Percentiles rank a stretch among this genome's conserved stretches.
Evolutionary conservation across 2,329 filamentous ascomycete species (phyloP).

Genomic region (Penicillium sp.): DNA sequence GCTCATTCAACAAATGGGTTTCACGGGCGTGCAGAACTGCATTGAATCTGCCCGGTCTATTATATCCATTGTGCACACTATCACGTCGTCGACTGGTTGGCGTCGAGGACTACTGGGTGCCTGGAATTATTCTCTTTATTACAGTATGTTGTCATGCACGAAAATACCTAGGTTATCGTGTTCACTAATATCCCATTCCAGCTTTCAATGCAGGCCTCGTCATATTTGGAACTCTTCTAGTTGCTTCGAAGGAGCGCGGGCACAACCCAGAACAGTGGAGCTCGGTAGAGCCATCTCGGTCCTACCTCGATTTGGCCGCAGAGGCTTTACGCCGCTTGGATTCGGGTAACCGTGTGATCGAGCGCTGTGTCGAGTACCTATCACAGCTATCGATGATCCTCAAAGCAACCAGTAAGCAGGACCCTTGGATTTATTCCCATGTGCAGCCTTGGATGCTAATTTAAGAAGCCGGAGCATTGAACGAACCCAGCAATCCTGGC

Average conservation of each 20-base stretch:
- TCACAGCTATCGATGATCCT: constrained; percentile 17
- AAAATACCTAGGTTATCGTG: no score
- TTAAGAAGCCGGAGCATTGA: background rate
- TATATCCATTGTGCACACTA: constrained; percentile 25
- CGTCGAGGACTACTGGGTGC: constrained; percentile 26
- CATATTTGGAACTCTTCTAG: constrained; percentile 29
- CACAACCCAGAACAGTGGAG: constrained; percentile 5
- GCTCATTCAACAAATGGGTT: constrained; percentile 30
- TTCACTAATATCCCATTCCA: constrained; percentile 6
- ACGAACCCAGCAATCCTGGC: background rate
- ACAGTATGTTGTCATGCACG: constrained; percentile 23
- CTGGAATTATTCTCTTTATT: constrained; percentile 34
- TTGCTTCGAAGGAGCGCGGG: constrained; percentile 10
- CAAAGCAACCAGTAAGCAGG: constrained; percentile 3
- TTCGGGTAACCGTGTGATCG: constrained; percentile 29
- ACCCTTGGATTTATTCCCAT: background rate
- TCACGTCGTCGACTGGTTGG: constrained; percentile 17
- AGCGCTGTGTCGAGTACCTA: constrained; percentile 28
- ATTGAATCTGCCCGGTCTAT: constrained; percentile 30
- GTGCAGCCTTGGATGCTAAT: background rate
- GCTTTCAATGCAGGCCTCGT: constrained; percentile 34
- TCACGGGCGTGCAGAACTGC: constrained; percentile 32
- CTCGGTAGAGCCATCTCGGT: constrained; percentile 9
- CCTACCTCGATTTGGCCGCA: constrained; percentile 21
- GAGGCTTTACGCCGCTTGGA: constrained; percentile 26